Percentiles rank a stretch among this genome's conserved stretches.
Evolutionary conservation across 345 rosid species (phyloP).

Genomic region (Limnanthes douglasii): DNA sequence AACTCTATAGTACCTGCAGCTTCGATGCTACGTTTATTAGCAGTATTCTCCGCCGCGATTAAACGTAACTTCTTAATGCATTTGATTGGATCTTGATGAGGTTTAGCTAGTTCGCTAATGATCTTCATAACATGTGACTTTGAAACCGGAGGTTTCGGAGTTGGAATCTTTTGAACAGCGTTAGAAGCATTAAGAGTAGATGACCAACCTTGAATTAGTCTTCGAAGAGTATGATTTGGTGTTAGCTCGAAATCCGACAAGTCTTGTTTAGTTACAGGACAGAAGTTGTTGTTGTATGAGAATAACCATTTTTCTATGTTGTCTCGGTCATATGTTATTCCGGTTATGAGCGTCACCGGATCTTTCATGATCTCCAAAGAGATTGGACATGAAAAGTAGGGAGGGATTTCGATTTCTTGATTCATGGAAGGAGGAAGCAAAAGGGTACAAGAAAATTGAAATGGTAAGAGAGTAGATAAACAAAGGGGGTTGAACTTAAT

Average conservation of each 20-base stretch:
- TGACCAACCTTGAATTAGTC: constrained; percentile 90
- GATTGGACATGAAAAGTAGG: constrained; percentile 52
- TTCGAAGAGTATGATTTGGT: constrained; percentile 77
- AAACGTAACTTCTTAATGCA: constrained; percentile 42
- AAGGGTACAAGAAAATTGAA: background rate
- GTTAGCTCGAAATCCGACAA: constrained; percentile 44
- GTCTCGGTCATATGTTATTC: constrained; percentile 56
- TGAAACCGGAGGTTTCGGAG: constrained; percentile 61
- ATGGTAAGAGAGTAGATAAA: background rate
- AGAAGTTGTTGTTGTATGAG: constrained; percentile 27
- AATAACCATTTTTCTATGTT: constrained; percentile 62
- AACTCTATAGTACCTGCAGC: constrained; percentile 61
- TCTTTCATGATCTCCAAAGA: constrained; percentile 68
- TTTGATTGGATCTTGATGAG: constrained; percentile 25
- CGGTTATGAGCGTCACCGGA: constrained; percentile 48
- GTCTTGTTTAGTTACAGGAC: constrained; percentile 65
- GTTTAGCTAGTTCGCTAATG: constrained; percentile 25
- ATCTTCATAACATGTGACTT: constrained; percentile 46
- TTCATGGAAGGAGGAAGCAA: constrained; percentile 18
- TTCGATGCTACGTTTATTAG: constrained; percentile 60
- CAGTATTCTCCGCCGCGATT: constrained; percentile 31
- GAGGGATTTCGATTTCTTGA: constrained; percentile 47
- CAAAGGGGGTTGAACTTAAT: background rate
- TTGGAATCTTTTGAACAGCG: constrained; percentile 76
- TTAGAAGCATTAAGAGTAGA: constrained; percentile 65